These are phyloP conservation scores for Apiosordaria backusii DNA, from an alignment of 495 filamentous ascomycete genomes.

Conservation along the genomic window DNA sequence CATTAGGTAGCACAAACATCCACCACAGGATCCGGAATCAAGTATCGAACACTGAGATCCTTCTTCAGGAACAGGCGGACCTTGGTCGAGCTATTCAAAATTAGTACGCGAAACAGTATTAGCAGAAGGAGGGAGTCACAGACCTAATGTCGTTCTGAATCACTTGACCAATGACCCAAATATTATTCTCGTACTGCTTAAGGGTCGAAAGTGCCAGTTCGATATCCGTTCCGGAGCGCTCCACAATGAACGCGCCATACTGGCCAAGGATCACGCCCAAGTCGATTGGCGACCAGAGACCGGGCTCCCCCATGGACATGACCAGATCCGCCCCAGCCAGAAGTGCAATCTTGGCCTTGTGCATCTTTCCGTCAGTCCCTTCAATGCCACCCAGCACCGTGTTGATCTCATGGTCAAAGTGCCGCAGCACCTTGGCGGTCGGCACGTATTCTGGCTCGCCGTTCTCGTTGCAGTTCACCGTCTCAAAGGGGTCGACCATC, in stretches of 20 bases:
- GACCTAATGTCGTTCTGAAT: conserved; percentile 80
- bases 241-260: conserved; percentile 86
- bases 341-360: conserved; percentile 62
- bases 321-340: conserved; percentile 73
- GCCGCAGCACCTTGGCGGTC: conserved; percentile 82
- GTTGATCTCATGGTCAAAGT: conserved; percentile 88
- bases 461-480: conserved; percentile 46
- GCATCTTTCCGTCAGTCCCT: conserved; percentile 52
- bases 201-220: conserved; percentile 74
- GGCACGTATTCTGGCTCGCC: conserved; percentile 77
- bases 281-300: conserved; percentile 79
- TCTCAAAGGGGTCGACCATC: conserved; percentile 78
- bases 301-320: conserved; percentile 69
- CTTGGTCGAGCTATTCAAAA: conserved; percentile 61
- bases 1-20: conserved; percentile 23
- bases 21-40: conserved; percentile 29
- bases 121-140: background rate
- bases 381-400: conserved; percentile 69
- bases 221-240: conserved; percentile 85
- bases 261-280: conserved; percentile 80
- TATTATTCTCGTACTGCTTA: conserved; percentile 66
- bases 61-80: conserved; percentile 78
- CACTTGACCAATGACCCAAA: conserved; percentile 82
- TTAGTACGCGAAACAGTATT: conserved; percentile 3
- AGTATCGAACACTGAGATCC: conserved; percentile 67